Percentiles rank a stretch among this genome's conserved stretches.
Evolutionary conservation across 1,139 yeast species (phyloP).

Genomic region (Saccharomycopsis crataegensis): DNA sequence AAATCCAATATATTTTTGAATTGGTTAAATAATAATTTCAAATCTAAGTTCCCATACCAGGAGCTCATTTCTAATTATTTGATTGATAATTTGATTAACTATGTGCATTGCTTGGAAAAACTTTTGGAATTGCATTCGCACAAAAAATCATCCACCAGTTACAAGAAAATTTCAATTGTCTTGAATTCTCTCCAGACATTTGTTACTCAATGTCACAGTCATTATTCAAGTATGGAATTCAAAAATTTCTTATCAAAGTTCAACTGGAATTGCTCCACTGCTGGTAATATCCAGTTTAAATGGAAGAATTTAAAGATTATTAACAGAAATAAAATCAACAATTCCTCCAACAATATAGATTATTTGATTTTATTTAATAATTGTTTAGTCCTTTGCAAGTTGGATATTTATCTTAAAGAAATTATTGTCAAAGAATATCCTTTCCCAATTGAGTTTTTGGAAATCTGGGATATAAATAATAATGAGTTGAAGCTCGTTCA

Average conservation of each 20-base stretch:
- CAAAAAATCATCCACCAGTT: constrained; percentile 13
- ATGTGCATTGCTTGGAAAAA: constrained; percentile 9
- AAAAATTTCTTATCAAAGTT: constrained; percentile 15
- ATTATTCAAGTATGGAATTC: constrained; percentile 17
- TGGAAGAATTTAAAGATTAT: constrained; percentile 17
- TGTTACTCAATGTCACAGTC: constrained; percentile 14
- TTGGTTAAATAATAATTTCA: constrained; percentile 16
- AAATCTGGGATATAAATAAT: background rate
- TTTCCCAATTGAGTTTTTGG: constrained; percentile 18
- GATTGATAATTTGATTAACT: constrained; percentile 14
- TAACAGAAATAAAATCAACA: constrained; percentile 17
- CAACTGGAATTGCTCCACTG: constrained; percentile 16
- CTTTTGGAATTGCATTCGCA: constrained; percentile 9
- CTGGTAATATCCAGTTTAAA: constrained; percentile 17
- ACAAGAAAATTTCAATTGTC: constrained; percentile 14
- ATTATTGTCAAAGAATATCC: constrained; percentile 19
- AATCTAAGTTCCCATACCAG: constrained; percentile 16
- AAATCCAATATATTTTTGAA: constrained; percentile 12
- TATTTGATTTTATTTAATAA: constrained; percentile 18
- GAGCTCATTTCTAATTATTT: constrained; percentile 16
- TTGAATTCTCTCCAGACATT: constrained; percentile 15
- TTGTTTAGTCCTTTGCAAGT: constrained; percentile 17
- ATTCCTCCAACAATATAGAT: constrained; percentile 12
- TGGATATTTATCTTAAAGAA: constrained; percentile 17
- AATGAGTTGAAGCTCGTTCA: constrained; percentile 13